Percentiles rank a stretch among this genome's conserved stretches.
Conservation (phyloP, 306 rosid genomes). For the Arachis stenosperma region DNA sequence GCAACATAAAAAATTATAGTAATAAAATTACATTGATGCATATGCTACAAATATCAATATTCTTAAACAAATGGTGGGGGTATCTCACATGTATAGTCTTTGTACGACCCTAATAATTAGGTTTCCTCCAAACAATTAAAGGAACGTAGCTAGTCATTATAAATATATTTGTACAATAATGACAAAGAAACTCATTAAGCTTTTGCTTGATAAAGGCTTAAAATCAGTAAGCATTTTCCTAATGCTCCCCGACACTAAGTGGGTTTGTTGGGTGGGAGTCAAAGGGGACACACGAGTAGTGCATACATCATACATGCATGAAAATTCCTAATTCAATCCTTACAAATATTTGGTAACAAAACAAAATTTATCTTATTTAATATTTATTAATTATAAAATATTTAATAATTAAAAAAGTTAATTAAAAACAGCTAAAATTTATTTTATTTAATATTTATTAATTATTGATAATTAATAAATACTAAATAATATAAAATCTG, state of each 20-base stretch:
- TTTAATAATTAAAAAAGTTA: too few relatives aligned
- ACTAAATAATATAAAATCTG: too few relatives aligned
- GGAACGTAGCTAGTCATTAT: background rate
- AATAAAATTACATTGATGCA: too few relatives aligned
- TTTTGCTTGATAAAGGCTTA: constrained; percentile 37
- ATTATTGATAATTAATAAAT: too few relatives aligned
- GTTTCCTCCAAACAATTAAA: background rate
- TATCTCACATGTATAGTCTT: background rate
- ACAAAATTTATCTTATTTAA: too few relatives aligned
- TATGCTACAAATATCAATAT: background rate
- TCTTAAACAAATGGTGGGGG: background rate
- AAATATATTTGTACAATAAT: background rate
- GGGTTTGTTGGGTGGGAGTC: constrained; percentile 47
- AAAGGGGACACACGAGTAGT: background rate
- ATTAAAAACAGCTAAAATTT: too few relatives aligned
- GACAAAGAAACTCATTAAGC: background rate
- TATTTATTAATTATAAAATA: too few relatives aligned
- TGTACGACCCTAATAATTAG: background rate
- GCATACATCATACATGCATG: background rate
- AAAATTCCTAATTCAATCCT: background rate
- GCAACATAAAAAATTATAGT: too few relatives aligned
- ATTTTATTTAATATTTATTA: too few relatives aligned
- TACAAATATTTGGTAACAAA: too few relatives aligned
- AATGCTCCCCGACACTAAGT: constrained; percentile 36
- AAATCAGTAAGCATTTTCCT: constrained; percentile 30